Evolutionary conservation across 2,329 filamentous ascomycete species (phyloP), one percentile per base, ranked within the genome.

Genomic region (Curvularia eragrostidis): DNA sequence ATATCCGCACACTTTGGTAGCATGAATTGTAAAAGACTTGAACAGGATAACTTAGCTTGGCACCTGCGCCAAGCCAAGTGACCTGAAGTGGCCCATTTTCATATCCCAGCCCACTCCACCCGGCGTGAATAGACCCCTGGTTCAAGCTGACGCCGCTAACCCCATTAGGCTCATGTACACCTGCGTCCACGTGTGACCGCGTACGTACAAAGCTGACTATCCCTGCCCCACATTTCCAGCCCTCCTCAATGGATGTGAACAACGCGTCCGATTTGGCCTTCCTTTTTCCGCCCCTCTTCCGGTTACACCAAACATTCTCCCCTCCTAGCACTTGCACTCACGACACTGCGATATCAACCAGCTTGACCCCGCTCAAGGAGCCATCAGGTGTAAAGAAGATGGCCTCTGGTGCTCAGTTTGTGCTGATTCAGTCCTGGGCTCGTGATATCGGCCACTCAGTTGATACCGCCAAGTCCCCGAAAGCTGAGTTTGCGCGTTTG

Each of bases 401-500:
- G 56, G 55, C 61, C 5, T 39, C 56, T 18, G 51, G 58, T 19
- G 52, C 41, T 19, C 64, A 63, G 41, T 48, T 42, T 26, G 54
- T 47, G 24, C 54, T 66, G 43, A 57, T 66, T 28, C 53, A 51
- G 15, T 24, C 55, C 10, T 66, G 62, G 64, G 62, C 63, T 2
- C 36, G 56, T 8, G 62, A 53, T 18, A 58, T 56, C 26, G 26
- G 54, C 19, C 62, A 67, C 36, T 21, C 52, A 8, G 38, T 68
- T 15, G 57, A 65, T 18, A 21, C 13, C 3, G 21, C 43, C 18
- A 46, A 42, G 9, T 54, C 59, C 7, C 62, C 64, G 6, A 67
- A 67, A 30, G 62, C 60, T 23, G 67, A 70, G 38, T 71, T 71
- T 42, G 60, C 57, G 12, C 64, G 65, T 18, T 48, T 71, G n/a